Base-by-base conservation (phyloP, 2,329 filamentous ascomycete species). In the Pseudocercospora pini-densiflorae region DNA sequence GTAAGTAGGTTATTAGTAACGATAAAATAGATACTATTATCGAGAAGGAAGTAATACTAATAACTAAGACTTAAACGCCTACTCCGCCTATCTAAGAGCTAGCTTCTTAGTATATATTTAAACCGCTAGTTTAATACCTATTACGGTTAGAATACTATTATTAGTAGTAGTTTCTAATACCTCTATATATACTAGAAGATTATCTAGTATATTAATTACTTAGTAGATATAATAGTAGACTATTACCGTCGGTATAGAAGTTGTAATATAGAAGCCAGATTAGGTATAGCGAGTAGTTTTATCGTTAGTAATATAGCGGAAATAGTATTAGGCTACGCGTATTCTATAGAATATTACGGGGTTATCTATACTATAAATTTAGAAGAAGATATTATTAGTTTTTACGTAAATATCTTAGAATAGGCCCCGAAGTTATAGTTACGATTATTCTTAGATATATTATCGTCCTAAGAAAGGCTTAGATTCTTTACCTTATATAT, bases 281-380 rank as follows among this genome's bases (percentile, higher is more conserved):
- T 23, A 5, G 14, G 10, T 27, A 29, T 23, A 23, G 7, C 10
- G 51, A 29, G 51, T 29, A 54, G 10, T 14, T 54, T 54, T 54
- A 54, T 23, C 5, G 7, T 1, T 29, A 24, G 14, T 49, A 54
- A 29, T 54, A 54, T 54, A 54, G 24, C 21, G 21, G 14, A 16
- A 29, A 54, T 21, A 29, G 14, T 10, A 6, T 54, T 54, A 54
- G 49, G 23, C n/a, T 14, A 21, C n/a, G n/a, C 6, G 6, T 10
- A 49, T 49, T 21, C 1, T 49, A 21, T 21, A 49, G 7, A 49
- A 49, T 49, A 23, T 3, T 49, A 23, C 10, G 12, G 19, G 7
- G 5, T 49, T 21, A 14, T 54, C 51, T 54, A 54, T 54, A 54
- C 51, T 54, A 54, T 54, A 54, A 31, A 14, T 54, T 54, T 27